Evolutionary conservation across 164 flowering plant species (phyloP).

Genomic region (Macadamia integrifolia): DNA sequence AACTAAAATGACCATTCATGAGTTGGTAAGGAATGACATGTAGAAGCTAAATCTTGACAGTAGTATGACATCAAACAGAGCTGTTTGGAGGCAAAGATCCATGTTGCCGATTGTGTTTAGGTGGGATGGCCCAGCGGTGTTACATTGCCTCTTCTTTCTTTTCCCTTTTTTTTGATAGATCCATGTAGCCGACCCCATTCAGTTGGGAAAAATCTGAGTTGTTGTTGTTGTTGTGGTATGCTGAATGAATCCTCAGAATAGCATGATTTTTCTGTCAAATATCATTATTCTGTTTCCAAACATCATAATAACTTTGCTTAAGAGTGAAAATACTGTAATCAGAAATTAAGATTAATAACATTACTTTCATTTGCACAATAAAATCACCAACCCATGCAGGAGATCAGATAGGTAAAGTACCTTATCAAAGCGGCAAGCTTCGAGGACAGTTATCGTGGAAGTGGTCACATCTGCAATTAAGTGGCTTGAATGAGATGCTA

Average conservation of each 20-base stretch:
- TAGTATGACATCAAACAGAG: too few species aligned
- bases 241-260: background rate
- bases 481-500: conserved; percentile 67
- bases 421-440: conserved; percentile 95
- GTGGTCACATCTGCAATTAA: conserved; percentile 50
- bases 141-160: too few species aligned
- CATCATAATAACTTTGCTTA: background rate
- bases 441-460: conserved; percentile 58
- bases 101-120: too few species aligned
- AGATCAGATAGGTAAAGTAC: conserved; percentile 25
- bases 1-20: too few species aligned
- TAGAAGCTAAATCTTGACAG: too few species aligned
- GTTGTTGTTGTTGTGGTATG: background rate
- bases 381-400: background rate
- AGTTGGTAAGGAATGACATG: too few species aligned
- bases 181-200: too few species aligned
- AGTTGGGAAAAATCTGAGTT: too few species aligned
- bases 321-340: background rate
- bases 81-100: too few species aligned
- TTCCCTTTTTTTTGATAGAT: too few species aligned
- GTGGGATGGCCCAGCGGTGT: too few species aligned
- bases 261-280: background rate
- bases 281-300: background rate
- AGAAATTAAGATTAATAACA: background rate
- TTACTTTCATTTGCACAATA: background rate